Evolutionary conservation across 805 yeast genomes (phyloP).

Genomic region (Sungouiella thailandica): DNA sequence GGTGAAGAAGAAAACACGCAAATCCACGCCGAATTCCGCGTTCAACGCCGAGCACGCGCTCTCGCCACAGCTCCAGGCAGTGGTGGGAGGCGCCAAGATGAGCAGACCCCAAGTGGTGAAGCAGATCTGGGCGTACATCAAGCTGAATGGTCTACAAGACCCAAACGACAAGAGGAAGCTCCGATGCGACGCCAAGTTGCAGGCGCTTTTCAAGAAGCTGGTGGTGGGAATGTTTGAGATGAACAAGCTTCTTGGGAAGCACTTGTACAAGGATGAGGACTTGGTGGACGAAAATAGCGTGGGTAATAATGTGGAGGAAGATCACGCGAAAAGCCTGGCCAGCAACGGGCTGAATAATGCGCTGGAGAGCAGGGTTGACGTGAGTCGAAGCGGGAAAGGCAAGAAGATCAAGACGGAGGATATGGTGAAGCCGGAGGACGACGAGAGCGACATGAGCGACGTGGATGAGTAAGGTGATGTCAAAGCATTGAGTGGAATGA

Average conservation of each 20-base stretch:
- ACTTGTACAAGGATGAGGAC: conserved; percentile 29
- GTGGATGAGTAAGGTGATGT: conserved; percentile 5
- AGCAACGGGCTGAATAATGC: not conserved
- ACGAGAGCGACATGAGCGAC: conserved; percentile 7
- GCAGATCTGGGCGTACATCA: conserved; percentile 65
- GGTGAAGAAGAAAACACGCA: conserved; percentile 5
- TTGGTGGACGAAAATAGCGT: conserved; percentile 1
- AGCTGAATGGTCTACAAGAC: conserved; percentile 56
- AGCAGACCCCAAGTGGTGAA: conserved; percentile 72
- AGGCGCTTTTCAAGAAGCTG: conserved; percentile 54
- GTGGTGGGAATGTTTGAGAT: conserved; percentile 53
- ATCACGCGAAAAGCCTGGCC: too few relatives aligned
- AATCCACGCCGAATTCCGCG: conserved; percentile 26
- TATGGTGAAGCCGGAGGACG: conserved; percentile 1
- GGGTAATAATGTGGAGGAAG: too few relatives aligned
- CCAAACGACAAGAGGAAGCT: conserved; percentile 64
- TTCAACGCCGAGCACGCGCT: conserved; percentile 43
- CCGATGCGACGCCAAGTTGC: conserved; percentile 54
- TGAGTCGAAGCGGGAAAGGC: too few relatives aligned
- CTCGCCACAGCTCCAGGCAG: conserved; percentile 45
- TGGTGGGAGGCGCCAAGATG: conserved; percentile 40
- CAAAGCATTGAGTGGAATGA: too few relatives aligned
- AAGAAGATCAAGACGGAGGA: not conserved
- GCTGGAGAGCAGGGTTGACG: too few relatives aligned
- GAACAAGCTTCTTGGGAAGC: conserved; percentile 51